These are phyloP conservation scores for Nitzschia sp. DNA, from an alignment of 108 stramenopile species.

Conservation along the genomic window DNA sequence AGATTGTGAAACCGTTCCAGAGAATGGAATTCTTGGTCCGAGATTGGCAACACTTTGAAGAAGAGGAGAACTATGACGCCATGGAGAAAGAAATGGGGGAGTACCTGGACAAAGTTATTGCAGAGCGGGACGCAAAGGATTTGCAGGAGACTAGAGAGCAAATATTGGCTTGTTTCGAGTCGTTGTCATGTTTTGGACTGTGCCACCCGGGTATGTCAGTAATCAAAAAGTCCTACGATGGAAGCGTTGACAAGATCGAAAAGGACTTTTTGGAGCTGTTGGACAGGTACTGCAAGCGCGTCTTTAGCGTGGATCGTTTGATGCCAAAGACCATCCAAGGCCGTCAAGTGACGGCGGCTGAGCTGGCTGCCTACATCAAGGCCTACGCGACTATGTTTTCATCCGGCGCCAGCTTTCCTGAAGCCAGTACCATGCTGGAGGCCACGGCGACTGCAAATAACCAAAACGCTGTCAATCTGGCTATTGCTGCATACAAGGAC, in stretches of 20 bases:
- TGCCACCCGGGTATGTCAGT: conserved; percentile 97
- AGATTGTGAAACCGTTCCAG: conserved; percentile 87
- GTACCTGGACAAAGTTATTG: conserved; percentile 84
- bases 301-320: conserved; percentile 76
- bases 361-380: conserved; percentile 90
- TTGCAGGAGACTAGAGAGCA: conserved; percentile 93
- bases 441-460: conserved; percentile 97
- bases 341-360: conserved; percentile 84
- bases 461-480: conserved; percentile 79
- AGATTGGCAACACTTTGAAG: conserved; percentile 97
- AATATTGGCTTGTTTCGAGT: conserved; percentile 92
- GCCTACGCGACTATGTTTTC: conserved; percentile 94
- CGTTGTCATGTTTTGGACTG: conserved; percentile 85
- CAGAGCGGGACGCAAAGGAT: conserved; percentile 83
- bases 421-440: conserved; percentile 94
- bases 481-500: conserved; percentile 81
- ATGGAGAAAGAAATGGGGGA: conserved; percentile 87
- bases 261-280: conserved; percentile 81
- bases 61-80: conserved; percentile 72
- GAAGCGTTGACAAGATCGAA: conserved; percentile 84
- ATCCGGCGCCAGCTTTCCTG: conserved; percentile 88
- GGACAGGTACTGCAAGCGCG: conserved; percentile 84
- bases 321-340: conserved; percentile 89
- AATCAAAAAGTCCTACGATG: conserved; percentile 92
- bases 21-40: conserved; percentile 96